Evolutionary conservation across 2,329 filamentous ascomycete species (phyloP).

Genomic region (Neopestalotiopsis sp.): DNA sequence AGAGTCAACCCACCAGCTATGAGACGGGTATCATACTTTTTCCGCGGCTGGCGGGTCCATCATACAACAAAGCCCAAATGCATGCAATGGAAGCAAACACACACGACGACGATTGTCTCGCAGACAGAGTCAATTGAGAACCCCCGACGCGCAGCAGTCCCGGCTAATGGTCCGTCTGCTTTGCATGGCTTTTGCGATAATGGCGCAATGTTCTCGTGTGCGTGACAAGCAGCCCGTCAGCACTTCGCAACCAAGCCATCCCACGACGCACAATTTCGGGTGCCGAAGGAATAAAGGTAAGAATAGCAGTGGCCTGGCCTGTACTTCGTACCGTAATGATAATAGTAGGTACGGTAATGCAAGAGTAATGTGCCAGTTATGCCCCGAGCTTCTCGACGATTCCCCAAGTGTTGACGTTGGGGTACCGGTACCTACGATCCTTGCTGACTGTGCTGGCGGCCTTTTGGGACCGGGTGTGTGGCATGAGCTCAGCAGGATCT

Average conservation of each 20-base stretch:
- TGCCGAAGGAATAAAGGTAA: background rate
- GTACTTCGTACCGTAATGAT: too few relatives aligned
- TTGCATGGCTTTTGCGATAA: background rate
- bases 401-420: slow-evolving; percentile 36
- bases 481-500: slow-evolving; percentile 25
- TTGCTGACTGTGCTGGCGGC: slow-evolving; percentile 13
- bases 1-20: background rate
- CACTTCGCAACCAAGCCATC: background rate
- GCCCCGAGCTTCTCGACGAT: background rate
- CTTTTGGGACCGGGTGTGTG: slow-evolving; percentile 3
- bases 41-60: too few relatives aligned
- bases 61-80: too few relatives aligned
- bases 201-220: background rate
- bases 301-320: background rate
- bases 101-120: too few relatives aligned
- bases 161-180: too few relatives aligned
- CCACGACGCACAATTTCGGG: background rate
- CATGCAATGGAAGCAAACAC: too few relatives aligned
- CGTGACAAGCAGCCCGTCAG: background rate
- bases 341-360: background rate
- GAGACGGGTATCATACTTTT: too few relatives aligned
- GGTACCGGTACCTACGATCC: slow-evolving; percentile 35
- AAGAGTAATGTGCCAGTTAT: background rate
- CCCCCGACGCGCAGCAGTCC: background rate
- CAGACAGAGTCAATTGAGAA: background rate